These are phyloP conservation scores for Xylariaceae sp. DNA, from an alignment of 2,329 filamentous ascomycete species.

Conservation along the genomic window DNA sequence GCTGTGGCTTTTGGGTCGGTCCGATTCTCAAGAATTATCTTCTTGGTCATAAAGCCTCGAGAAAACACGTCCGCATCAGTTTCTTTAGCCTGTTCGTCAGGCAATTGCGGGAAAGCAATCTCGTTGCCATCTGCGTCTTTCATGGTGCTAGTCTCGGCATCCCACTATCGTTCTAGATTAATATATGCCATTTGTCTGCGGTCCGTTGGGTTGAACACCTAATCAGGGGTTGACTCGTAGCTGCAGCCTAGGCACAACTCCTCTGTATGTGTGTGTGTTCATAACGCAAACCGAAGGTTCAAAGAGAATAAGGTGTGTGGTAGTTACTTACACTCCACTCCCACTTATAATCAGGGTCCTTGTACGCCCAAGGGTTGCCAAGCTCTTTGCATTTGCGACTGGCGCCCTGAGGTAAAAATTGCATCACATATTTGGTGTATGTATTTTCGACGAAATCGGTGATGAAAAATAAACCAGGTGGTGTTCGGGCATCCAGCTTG, in stretches of 20 bases:
- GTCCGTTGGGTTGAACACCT: too few relatives aligned
- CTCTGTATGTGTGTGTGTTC: not conserved
- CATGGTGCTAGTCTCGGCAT: constrained; percentile 17
- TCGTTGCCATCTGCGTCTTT: constrained; percentile 16
- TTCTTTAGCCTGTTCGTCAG: constrained; percentile 1
- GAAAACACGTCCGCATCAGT: constrained; percentile 16
- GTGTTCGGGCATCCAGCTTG: constrained; percentile 21
- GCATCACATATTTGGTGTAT: constrained; percentile 26
- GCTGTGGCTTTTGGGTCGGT: constrained; percentile 23
- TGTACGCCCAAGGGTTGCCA: constrained; percentile 29
- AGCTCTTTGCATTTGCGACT: constrained; percentile 28
- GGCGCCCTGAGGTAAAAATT: constrained; percentile 27
- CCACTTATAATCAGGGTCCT: constrained; percentile 24
- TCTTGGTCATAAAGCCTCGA: constrained; percentile 25
- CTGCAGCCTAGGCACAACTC: too few relatives aligned
- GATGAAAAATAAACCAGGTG: constrained; percentile 21
- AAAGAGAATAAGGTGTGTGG: too few relatives aligned
- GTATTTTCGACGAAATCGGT: constrained; percentile 29
- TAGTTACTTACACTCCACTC: constrained; percentile 19
- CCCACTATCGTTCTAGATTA: constrained; percentile 14
- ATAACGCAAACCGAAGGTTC: not conserved
- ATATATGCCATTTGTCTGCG: too few relatives aligned
- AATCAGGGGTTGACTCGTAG: too few relatives aligned
- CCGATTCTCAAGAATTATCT: constrained; percentile 26
- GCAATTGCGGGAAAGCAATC: constrained; percentile 22